These are phyloP conservation scores for Clonostachys rhizophaga DNA, from an alignment of 2,329 filamentous ascomycete genomes.

Conservation along the genomic window DNA sequence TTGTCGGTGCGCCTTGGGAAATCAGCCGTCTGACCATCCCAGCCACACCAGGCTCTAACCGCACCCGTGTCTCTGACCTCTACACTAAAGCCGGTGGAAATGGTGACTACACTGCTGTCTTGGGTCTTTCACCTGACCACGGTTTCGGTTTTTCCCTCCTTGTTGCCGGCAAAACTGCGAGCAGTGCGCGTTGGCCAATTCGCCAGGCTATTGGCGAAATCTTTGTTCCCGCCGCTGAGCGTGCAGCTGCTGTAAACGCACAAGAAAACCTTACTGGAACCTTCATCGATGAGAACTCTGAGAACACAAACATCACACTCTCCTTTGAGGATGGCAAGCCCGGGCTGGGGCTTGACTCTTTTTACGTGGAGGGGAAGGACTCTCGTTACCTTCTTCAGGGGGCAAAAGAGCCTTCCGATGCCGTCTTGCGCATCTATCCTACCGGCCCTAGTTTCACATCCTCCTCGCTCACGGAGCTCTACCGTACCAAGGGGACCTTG, in stretches of 20 bases:
- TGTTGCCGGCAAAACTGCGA: slow-evolving; percentile 12
- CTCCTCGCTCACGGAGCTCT: not conserved
- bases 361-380: not conserved
- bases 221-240: slow-evolving; percentile 11
- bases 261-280: slow-evolving; percentile 8
- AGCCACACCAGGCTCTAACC: slow-evolving; percentile 5
- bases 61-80: slow-evolving; percentile 18
- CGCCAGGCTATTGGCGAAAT: slow-evolving; percentile 7
- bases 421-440: not conserved
- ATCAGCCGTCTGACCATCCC: slow-evolving; percentile 9
- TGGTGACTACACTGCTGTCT: slow-evolving; percentile 13
- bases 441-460: not conserved
- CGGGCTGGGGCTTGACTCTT: not conserved
- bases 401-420: not conserved
- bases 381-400: not conserved
- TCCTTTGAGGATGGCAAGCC: not conserved
- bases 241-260: slow-evolving; percentile 10
- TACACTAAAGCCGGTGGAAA: slow-evolving; percentile 16
- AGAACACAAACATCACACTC: slow-evolving; percentile 13
- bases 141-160: slow-evolving; percentile 16
- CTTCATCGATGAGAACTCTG: slow-evolving; percentile 3
- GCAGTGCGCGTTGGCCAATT: slow-evolving; percentile 7
- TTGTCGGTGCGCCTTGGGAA: slow-evolving; percentile 12
- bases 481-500: not conserved
- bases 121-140: slow-evolving; percentile 13